Evolutionary conservation across 225 moss, liverwort and hornwort species (phyloP).

Genomic region (Bryum argenteum): DNA sequence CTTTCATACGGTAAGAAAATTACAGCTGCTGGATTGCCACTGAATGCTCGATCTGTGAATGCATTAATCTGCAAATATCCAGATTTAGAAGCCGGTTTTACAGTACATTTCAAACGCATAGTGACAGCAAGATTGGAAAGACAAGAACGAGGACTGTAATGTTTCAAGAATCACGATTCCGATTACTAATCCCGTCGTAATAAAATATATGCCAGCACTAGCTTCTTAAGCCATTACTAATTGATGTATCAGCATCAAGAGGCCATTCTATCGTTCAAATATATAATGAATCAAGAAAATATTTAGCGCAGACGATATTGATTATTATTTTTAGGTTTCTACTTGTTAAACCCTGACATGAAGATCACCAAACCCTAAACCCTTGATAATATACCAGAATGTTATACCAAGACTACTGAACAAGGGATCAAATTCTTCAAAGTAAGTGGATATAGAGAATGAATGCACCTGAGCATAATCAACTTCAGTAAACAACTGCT

Average conservation of each 20-base stretch:
- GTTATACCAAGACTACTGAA: neutral
- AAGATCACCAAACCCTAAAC: conserved; percentile 24
- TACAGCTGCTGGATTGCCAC: conserved; percentile 96
- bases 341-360: neutral
- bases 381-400: neutral
- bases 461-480: conserved; percentile 85
- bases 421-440: conserved; percentile 3
- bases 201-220: neutral
- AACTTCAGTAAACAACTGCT: conserved; percentile 88
- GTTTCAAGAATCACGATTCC: neutral
- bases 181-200: neutral
- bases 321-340: neutral
- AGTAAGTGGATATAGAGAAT: neutral
- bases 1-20: conserved; percentile 93
- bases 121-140: neutral
- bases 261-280: conserved; percentile 3
- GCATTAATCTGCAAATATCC: conserved; percentile 72
- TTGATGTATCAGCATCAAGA: conserved; percentile 11
- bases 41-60: conserved; percentile 82
- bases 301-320: neutral
- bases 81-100: conserved; percentile 31
- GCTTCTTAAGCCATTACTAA: neutral
- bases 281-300: neutral
- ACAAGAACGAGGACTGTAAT: neutral
- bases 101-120: conserved; percentile 15